Evolutionary conservation across 305 asterid genomes (phyloP).

Genomic region (Euphrasia arctica): DNA sequence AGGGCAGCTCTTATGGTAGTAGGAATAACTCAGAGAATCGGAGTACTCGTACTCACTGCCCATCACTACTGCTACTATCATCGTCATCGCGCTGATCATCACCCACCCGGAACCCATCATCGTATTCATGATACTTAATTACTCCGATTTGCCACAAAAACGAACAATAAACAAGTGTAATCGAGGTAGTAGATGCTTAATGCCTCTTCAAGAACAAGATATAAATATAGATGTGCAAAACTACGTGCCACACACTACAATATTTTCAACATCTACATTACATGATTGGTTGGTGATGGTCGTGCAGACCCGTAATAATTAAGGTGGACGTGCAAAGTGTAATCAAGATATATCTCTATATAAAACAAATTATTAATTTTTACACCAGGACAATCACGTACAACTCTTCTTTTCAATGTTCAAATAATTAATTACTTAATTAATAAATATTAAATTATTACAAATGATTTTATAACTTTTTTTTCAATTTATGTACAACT

Average conservation of each 20-base stretch:
- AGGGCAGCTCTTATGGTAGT: slow-evolving; percentile 62
- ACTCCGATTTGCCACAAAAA: background rate
- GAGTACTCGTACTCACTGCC: slow-evolving; percentile 37
- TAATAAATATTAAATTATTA: too few species aligned
- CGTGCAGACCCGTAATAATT: too few species aligned
- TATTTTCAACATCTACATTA: background rate
- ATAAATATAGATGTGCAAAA: background rate
- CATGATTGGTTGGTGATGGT: background rate
- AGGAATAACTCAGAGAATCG: slow-evolving; percentile 38
- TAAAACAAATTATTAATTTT: too few species aligned
- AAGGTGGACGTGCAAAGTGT: too few species aligned
- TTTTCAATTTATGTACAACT: too few species aligned
- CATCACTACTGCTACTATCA: background rate
- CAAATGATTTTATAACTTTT: too few species aligned
- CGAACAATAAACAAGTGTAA: too few species aligned
- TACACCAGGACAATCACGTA: too few species aligned
- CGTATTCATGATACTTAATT: background rate
- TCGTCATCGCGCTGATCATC: slow-evolving; percentile 8
- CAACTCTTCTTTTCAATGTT: too few species aligned
- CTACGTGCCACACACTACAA: background rate
- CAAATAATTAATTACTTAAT: too few species aligned
- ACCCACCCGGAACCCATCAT: slow-evolving; percentile 1
- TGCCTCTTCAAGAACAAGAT: background rate
- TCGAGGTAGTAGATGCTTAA: background rate
- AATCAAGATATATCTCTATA: too few species aligned